These are phyloP conservation scores for Phytopythium montanum DNA, from an alignment of 352 stramenopile genomes.

Conservation along the genomic window DNA sequence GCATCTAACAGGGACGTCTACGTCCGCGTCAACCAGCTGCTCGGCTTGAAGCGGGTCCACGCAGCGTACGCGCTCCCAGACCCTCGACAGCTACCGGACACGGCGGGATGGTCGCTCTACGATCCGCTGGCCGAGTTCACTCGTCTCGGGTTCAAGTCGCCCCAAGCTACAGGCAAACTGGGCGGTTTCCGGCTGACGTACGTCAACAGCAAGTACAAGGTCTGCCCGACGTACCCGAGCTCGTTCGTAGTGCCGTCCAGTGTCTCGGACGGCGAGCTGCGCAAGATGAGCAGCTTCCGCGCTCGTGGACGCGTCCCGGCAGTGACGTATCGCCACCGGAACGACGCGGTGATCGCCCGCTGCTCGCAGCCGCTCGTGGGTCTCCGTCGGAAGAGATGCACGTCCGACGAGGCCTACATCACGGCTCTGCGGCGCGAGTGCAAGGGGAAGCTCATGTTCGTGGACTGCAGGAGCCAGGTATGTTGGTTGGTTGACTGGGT, in stretches of 20 bases:
- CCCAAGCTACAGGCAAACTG: conserved; percentile 32
- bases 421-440: conserved; percentile 49
- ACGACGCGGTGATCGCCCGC: conserved; percentile 91
- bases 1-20: conserved; percentile 39
- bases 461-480: conserved; percentile 80
- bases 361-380: conserved; percentile 94
- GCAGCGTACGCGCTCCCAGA: conserved; percentile 45
- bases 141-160: conserved; percentile 46
- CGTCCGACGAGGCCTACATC: conserved; percentile 88
- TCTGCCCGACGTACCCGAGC: conserved; percentile 79
- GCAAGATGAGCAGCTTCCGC: conserved; percentile 88
- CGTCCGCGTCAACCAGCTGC: conserved; percentile 61
- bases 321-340: conserved; percentile 89
- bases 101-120: conserved; percentile 50
- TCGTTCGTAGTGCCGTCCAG: conserved; percentile 88
- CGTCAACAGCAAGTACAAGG: conserved; percentile 77
- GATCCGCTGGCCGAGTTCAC: conserved; percentile 55
- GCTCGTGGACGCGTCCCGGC: conserved; percentile 90
- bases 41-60: conserved; percentile 45
- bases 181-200: conserved; percentile 58
- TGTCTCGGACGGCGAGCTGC: conserved; percentile 90
- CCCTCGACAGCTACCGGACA: conserved; percentile 32
- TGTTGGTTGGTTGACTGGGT: neutral
- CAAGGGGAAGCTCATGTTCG: conserved; percentile 61
- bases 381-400: conserved; percentile 89